Base-by-base conservation (phyloP, 768 basidiomycete species). In the Leccinum subgranulosum region DNA sequence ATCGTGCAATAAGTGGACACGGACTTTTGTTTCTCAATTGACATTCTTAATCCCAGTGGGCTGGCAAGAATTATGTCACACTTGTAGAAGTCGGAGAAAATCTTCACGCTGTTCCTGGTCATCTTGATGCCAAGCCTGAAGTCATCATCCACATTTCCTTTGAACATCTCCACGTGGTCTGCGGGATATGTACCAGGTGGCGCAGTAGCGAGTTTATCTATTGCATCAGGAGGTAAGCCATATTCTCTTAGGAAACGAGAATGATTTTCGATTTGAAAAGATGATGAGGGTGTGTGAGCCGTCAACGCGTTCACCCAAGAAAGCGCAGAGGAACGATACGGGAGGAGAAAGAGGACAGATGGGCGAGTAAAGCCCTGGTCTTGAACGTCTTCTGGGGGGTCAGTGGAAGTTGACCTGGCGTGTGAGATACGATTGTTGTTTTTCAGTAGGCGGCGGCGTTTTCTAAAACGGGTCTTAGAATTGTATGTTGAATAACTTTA, bases 331-430 rank as follows among this genome's bases (percentile, higher is more conserved):
- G 92, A 92, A 50, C 97, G 93, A 77, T 98, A 94, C 1, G 97
- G 97, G 10, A 95, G 82, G 56, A 98, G 84, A 61, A 99, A 76
- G 48, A 99, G 89, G 28, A 96, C 79, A 19, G 96, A 94, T 10
- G 97, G 96, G 6, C 97, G 90, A 7, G 95, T 97, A 75, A 98
- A 98, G 27, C 96, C 96, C 80, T 98, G 97, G 68, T 99, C 97
- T 74, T 92, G 92, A 14, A 91, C 81, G 59, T 92, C 85, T 72
- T 87, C 84, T 2, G 86, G 86, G 2, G 82, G 78, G 23, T 84
- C 76, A 7, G 75, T 73, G 51, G 80, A 76, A 15, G 79, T 69
- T 70, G 90, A 87, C 10, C 80, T 73, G 10, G 86, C 84, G 61
- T 86, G 83, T 0, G 90, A 80, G n/a, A 98, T 79, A 41, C 89